These are phyloP conservation scores for Suillus fuscotomentosus DNA, from an alignment of 768 basidiomycete genomes.

Conservation along the genomic window DNA sequence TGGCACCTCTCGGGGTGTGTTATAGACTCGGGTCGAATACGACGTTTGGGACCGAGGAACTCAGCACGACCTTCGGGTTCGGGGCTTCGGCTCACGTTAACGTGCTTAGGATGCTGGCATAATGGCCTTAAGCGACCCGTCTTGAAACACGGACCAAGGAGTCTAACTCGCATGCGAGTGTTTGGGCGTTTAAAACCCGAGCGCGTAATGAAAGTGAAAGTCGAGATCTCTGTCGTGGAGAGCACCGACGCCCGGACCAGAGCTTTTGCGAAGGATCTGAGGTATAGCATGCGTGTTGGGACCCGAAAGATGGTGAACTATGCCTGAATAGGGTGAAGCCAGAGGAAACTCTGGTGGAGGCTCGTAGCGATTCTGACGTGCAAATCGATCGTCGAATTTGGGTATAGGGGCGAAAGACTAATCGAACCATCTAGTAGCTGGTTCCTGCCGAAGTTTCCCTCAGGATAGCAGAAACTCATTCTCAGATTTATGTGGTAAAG, in stretches of 20 bases:
- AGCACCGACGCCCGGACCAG: too few relatives aligned
- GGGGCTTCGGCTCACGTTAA: slow-evolving; percentile 48
- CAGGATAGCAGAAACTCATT: slow-evolving; percentile 64
- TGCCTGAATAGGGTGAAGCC: too few relatives aligned
- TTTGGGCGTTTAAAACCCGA: too few relatives aligned
- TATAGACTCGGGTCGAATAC: slow-evolving; percentile 60
- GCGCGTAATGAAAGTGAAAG: too few relatives aligned
- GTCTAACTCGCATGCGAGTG: too few relatives aligned
- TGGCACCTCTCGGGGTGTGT: slow-evolving; percentile 63
- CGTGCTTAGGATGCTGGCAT: slow-evolving; percentile 74
- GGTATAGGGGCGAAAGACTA: slow-evolving; percentile 96
- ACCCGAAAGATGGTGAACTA: too few relatives aligned
- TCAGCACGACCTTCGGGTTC: slow-evolving; percentile 53
- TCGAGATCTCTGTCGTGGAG: too few relatives aligned
- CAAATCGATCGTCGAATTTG: slow-evolving; percentile 95
- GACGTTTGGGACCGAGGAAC: slow-evolving; percentile 58
- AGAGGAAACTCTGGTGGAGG: too few relatives aligned
- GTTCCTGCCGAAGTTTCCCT: slow-evolving; percentile 91
- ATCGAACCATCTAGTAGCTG: slow-evolving; percentile 94
- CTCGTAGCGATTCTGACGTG: slow-evolving; percentile 95
- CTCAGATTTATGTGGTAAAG: slow-evolving; percentile 69
- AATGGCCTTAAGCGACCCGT: slow-evolving; percentile 80
- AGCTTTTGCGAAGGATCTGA: too few relatives aligned
- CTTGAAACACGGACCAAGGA: too few relatives aligned
- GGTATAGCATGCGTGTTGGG: too few relatives aligned